phyloP scores from a whole-genome alignment of 441 rosid genomes.

The Eutrema salsugineum region DNA sequence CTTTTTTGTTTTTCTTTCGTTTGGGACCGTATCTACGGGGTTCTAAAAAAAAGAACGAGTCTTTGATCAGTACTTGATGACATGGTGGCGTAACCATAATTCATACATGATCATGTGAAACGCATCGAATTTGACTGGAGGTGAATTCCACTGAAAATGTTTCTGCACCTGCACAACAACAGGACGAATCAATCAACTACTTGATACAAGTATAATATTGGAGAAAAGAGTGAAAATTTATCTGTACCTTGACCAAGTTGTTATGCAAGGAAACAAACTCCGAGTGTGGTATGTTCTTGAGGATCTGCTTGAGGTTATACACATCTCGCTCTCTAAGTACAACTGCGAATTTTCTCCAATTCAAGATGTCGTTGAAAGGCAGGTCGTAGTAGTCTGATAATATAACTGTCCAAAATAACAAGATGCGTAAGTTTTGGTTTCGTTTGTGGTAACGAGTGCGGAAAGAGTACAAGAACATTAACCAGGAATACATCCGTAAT shows the following conservation, averaged over 20 bases:
- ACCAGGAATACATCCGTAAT: slow-evolving; percentile 97
- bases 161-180: slow-evolving; percentile 67
- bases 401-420: slow-evolving; percentile 56
- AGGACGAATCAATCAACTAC: slow-evolving; percentile 15
- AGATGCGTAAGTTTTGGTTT: not conserved
- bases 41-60: not conserved
- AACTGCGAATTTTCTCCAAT: slow-evolving; percentile 79
- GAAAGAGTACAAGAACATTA: slow-evolving; percentile 12
- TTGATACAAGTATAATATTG: not conserved
- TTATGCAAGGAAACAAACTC: slow-evolving; percentile 63
- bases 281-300: slow-evolving; percentile 66
- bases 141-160: slow-evolving; percentile 96
- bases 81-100: slow-evolving; percentile 90
- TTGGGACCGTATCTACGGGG: slow-evolving; percentile 21
- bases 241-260: slow-evolving; percentile 72
- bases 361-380: slow-evolving; percentile 85
- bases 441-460: not conserved
- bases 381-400: slow-evolving; percentile 87
- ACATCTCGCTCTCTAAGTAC: slow-evolving; percentile 74
- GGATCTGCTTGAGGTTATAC: slow-evolving; percentile 72
- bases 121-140: slow-evolving; percentile 70
- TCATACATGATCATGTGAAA: slow-evolving; percentile 98
- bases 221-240: not conserved
- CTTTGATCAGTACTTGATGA: slow-evolving; percentile 63
- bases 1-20: not conserved